Conservation (phyloP, 306 rosid genomes). For the Corylus heterophylla region DNA sequence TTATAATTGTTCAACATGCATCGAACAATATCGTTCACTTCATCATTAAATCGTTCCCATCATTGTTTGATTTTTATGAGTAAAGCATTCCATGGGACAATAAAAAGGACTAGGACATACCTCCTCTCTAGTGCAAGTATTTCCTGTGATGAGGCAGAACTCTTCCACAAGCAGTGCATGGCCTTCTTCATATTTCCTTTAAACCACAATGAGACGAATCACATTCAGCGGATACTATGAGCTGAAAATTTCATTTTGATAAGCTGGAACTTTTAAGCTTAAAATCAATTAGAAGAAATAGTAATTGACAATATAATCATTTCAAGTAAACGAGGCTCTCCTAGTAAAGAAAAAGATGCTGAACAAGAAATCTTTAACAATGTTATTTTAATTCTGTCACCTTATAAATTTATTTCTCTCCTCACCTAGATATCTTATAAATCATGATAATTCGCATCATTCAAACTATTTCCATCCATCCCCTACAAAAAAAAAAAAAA, state of each 20-base stretch:
- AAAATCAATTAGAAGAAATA: not conserved
- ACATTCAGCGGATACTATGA: constrained; percentile 1
- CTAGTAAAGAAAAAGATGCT: not conserved
- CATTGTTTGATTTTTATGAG: not conserved
- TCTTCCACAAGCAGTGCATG: constrained; percentile 64
- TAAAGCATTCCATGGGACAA: constrained; percentile 1
- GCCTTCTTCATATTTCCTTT: constrained; percentile 68
- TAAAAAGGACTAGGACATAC: constrained; percentile 29
- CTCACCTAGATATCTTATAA: not conserved
- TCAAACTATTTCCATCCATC: not conserved
- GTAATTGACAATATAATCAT: not conserved
- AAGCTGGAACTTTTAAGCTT: not conserved
- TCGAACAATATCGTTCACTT: not conserved
- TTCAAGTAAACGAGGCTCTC: not conserved
- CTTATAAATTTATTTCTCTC: not conserved
- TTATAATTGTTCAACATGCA: not conserved
- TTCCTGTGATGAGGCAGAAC: constrained; percentile 65
- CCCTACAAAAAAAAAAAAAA: not conserved
- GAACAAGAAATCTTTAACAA: not conserved
- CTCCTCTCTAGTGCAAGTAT: constrained; percentile 61
- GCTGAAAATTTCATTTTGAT: not conserved
- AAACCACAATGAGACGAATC: constrained; percentile 16
- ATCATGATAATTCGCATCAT: not conserved
- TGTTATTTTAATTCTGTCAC: not conserved
- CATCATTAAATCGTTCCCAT: not conserved